Evolutionary conservation across 495 filamentous ascomycete genomes (phyloP).

Genomic region (Lophiotrema nucula): DNA sequence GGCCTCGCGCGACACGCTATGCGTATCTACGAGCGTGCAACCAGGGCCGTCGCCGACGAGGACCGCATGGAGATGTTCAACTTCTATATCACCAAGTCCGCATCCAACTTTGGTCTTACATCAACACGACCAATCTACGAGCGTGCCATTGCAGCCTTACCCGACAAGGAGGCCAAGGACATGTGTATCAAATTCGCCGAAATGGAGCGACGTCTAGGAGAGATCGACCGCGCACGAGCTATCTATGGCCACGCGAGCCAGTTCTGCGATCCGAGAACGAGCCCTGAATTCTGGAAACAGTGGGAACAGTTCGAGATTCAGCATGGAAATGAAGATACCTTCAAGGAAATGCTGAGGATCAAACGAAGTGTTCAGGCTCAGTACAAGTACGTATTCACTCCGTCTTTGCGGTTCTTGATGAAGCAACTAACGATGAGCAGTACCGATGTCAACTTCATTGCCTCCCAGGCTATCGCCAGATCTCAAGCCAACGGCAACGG

Average conservation of each 20-base stretch:
- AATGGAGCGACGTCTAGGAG: conserved; percentile 94
- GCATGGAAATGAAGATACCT: conserved; percentile 98
- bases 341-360: conserved; percentile 97
- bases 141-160: conserved; percentile 84
- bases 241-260: conserved; percentile 97
- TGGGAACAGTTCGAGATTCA: conserved; percentile 97
- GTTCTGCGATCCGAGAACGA: conserved; percentile 92
- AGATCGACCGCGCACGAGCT: conserved; percentile 91
- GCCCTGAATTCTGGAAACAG: conserved; percentile 86
- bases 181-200: conserved; percentile 99
- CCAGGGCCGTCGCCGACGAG: conserved; percentile 91
- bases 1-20: conserved; percentile 96
- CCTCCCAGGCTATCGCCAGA: conserved; percentile 87
- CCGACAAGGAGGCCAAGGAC: conserved; percentile 88
- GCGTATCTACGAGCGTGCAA: conserved; percentile 98
- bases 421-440: conserved; percentile 39
- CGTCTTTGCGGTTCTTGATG: not conserved
- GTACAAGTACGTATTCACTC: conserved; percentile 67
- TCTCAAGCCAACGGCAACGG: conserved; percentile 62
- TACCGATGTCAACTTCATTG: conserved; percentile 98
- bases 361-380: conserved; percentile 96
- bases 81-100: conserved; percentile 98
- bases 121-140: conserved; percentile 98
- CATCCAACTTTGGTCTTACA: conserved; percentile 94
- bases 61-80: conserved; percentile 98